Percentiles rank a stretch among this genome's conserved stretches.
Conservation (phyloP, 495 filamentous ascomycete genomes). For the Xylaria curta region DNA sequence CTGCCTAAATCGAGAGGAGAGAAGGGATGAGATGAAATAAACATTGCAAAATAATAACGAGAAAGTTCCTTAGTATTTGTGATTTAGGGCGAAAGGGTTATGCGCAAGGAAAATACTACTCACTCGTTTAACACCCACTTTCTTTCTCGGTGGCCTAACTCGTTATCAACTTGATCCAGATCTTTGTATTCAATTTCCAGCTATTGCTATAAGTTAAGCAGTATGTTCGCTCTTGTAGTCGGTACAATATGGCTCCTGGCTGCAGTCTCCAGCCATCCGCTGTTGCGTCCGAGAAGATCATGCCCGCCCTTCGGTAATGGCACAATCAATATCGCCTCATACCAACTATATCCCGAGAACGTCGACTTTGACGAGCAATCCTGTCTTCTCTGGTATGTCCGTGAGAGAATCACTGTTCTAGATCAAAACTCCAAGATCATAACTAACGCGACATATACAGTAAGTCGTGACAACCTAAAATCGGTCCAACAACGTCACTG, state of each 20-base stretch:
- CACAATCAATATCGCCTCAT: conserved; percentile 40
- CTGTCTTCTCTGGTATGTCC: conserved; percentile 36
- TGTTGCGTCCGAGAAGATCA: neutral
- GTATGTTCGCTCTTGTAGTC: conserved; percentile 19
- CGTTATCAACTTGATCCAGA: neutral
- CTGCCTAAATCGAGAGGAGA: neutral
- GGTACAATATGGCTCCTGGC: conserved; percentile 19
- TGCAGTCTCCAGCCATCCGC: conserved; percentile 20
- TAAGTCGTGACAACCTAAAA: neutral
- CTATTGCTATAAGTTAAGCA: neutral
- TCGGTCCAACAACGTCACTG: neutral
- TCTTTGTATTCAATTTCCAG: neutral
- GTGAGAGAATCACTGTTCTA: neutral
- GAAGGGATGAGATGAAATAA: neutral
- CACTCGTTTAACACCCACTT: neutral
- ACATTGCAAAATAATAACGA: neutral
- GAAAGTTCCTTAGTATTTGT: too few relatives aligned
- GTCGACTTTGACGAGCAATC: conserved; percentile 43
- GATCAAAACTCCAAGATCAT: conserved; percentile 27
- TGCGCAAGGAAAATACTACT: neutral
- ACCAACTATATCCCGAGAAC: conserved; percentile 47
- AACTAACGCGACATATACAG: neutral
- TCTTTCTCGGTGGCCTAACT: neutral
- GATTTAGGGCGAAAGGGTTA: neutral
- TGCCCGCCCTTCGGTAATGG: conserved; percentile 41